A percentile compares a stretch with the other conserved stretches of the same genome.
Evolutionary conservation across 805 yeast species (phyloP).

Genomic region (Myxozyma neotropica): DNA sequence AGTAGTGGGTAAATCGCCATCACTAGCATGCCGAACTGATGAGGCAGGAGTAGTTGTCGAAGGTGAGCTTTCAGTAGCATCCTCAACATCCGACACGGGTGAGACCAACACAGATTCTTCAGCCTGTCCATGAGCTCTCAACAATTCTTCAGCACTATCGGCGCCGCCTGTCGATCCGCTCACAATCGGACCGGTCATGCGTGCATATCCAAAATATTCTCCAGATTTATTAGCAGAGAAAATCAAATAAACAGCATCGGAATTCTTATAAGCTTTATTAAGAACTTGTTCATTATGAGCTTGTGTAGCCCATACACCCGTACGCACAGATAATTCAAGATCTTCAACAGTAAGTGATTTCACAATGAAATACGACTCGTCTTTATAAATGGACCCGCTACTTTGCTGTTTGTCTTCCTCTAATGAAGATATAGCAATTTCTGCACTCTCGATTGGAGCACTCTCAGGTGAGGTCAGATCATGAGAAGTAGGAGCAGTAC

Average conservation of each 20-base stretch:
- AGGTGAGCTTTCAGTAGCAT: background rate
- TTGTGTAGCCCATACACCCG: slow-evolving; percentile 48
- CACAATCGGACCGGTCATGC: slow-evolving; percentile 42
- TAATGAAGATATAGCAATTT: background rate
- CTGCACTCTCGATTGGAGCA: background rate
- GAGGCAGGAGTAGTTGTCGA: slow-evolving; percentile 2
- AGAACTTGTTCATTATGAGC: slow-evolving; percentile 45
- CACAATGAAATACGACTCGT: slow-evolving; percentile 45
- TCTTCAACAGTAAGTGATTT: slow-evolving; percentile 47
- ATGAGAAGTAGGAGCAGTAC: slow-evolving; percentile 16
- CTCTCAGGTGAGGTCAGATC: background rate
- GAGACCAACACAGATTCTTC: background rate
- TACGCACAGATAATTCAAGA: slow-evolving; percentile 42
- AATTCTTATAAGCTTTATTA: slow-evolving; percentile 43
- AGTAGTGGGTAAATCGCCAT: background rate
- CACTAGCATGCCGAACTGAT: background rate
- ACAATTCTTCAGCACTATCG: background rate
- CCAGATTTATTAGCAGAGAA: slow-evolving; percentile 49
- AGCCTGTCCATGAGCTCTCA: background rate
- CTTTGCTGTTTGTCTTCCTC: background rate
- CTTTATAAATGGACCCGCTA: slow-evolving; percentile 7
- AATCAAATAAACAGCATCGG: slow-evolving; percentile 45
- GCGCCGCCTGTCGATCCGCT: background rate
- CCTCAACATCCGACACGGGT: slow-evolving; percentile 1
- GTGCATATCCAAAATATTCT: slow-evolving; percentile 47